A percentile compares a stretch with the other conserved stretches of the same genome.
These are phyloP conservation scores for Vaccinium vitisidaea DNA, from an alignment of 148 eudicot species.

Conservation along the genomic window DNA sequence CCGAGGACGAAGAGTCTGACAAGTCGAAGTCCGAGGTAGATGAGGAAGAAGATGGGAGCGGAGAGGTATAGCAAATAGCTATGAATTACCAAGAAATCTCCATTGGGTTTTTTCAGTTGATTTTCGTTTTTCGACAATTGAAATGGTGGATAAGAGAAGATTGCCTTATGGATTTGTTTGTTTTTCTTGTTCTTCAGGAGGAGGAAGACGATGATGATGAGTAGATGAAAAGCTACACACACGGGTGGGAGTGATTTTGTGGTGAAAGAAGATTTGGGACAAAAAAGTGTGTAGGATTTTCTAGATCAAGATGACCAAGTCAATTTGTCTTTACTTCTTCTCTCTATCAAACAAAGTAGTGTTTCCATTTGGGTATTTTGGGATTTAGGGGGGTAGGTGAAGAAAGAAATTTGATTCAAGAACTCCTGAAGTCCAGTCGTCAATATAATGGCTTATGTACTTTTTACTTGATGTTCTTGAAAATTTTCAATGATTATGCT, in stretches of 20 bases:
- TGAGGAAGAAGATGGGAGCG: slow-evolving; percentile 40
- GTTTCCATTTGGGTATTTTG: neutral
- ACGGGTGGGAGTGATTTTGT: neutral
- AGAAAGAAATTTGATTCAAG: slow-evolving; percentile 17
- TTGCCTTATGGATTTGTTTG: neutral
- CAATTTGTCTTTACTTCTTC: neutral
- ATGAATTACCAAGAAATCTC: neutral
- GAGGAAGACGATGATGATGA: slow-evolving; percentile 38
- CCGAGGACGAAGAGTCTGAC: slow-evolving; percentile 39
- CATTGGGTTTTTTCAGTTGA: neutral
- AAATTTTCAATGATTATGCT: slow-evolving; percentile 10
- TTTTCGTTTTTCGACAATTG: neutral
- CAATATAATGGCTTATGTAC: slow-evolving; percentile 7
- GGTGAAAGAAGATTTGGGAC: neutral
- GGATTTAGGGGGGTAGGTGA: slow-evolving; percentile 9
- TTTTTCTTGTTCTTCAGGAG: slow-evolving; percentile 15
- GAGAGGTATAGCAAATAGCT: slow-evolving; percentile 22
- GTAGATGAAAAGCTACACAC: slow-evolving; percentile 5
- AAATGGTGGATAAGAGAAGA: neutral
- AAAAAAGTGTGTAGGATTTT: neutral
- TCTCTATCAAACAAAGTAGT: neutral
- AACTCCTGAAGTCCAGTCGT: neutral
- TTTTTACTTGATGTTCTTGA: slow-evolving; percentile 15
- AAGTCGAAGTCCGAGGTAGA: slow-evolving; percentile 43
- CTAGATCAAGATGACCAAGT: slow-evolving; percentile 1